These are phyloP conservation scores for Cryphonectria naterciae DNA, from an alignment of 2,329 filamentous ascomycete species.

Conservation along the genomic window DNA sequence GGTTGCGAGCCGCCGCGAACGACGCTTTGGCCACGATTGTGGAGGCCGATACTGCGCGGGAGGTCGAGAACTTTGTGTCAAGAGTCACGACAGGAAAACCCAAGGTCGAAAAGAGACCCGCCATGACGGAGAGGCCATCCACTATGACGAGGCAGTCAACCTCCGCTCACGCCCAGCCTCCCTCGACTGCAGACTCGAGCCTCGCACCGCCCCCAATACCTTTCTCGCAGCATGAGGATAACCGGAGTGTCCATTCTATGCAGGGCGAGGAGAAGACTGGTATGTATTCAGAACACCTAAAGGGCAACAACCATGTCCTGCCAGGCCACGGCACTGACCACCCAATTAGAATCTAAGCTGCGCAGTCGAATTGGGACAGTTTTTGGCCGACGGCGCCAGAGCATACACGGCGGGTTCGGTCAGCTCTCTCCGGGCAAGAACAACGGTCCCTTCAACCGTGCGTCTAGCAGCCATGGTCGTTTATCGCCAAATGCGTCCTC, in stretches of 20 bases:
- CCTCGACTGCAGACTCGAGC: slow-evolving; percentile 27
- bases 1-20: slow-evolving; percentile 74
- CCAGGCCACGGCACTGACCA: slow-evolving; percentile 33
- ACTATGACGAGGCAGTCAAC: slow-evolving; percentile 45
- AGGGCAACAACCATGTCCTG: not conserved
- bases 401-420: slow-evolving; percentile 65
- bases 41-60: slow-evolving; percentile 83
- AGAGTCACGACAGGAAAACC: slow-evolving; percentile 49
- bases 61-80: slow-evolving; percentile 75
- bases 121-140: slow-evolving; percentile 32
- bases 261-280: slow-evolving; percentile 45
- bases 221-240: slow-evolving; percentile 41
- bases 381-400: slow-evolving; percentile 68
- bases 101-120: slow-evolving; percentile 47
- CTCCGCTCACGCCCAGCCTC: slow-evolving; percentile 36
- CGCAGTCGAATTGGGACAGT: slow-evolving; percentile 71
- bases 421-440: slow-evolving; percentile 60
- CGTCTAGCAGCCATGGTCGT: slow-evolving; percentile 66
- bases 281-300: slow-evolving; percentile 23
- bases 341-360: slow-evolving; percentile 55
- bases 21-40: slow-evolving; percentile 80
- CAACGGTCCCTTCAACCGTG: slow-evolving; percentile 60
- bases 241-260: slow-evolving; percentile 51
- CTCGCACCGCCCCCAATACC: slow-evolving; percentile 23
- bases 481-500: slow-evolving; percentile 63